Conservation (phyloP, 345 rosid species). For the Microcos paniculata region DNA sequence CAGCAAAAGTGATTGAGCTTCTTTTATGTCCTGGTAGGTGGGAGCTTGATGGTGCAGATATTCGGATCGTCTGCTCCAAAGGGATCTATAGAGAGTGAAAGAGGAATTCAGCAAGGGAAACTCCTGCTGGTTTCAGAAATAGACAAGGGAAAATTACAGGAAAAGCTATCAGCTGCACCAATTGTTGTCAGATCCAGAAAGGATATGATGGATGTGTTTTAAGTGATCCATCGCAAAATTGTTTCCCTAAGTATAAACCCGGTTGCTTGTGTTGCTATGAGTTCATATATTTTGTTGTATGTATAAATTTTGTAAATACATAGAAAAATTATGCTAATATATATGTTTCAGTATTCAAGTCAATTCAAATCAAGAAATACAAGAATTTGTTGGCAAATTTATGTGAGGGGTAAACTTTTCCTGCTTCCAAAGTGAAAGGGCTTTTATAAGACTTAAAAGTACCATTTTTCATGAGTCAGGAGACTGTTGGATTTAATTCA, state of each 20-base stretch:
- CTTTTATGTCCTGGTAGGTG: slow-evolving; percentile 27
- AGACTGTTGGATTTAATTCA: no score
- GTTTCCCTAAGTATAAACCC: not conserved
- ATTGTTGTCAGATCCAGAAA: slow-evolving; percentile 35
- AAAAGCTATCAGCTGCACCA: slow-evolving; percentile 33
- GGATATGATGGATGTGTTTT: slow-evolving; percentile 17
- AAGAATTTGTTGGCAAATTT: not conserved
- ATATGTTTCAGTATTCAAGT: not conserved
- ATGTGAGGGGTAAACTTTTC: not conserved
- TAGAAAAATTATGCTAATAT: not conserved
- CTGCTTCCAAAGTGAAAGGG: not conserved
- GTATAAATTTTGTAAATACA: no score
- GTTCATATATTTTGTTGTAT: not conserved
- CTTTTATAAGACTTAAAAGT: not conserved
- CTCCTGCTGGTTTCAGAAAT: slow-evolving; percentile 15
- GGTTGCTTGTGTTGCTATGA: not conserved
- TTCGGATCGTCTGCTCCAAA: slow-evolving; percentile 32
- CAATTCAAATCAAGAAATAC: not conserved
- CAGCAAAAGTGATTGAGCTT: not conserved
- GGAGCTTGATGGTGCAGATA: slow-evolving; percentile 58
- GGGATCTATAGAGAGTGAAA: slow-evolving; percentile 16
- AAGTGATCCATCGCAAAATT: not conserved
- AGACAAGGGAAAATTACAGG: slow-evolving; percentile 3
- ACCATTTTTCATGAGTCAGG: not conserved
- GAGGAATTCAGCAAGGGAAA: slow-evolving; percentile 17